These are phyloP conservation scores for Capsicum baccatum DNA, from an alignment of 257 asterid genomes.

Conservation along the genomic window DNA sequence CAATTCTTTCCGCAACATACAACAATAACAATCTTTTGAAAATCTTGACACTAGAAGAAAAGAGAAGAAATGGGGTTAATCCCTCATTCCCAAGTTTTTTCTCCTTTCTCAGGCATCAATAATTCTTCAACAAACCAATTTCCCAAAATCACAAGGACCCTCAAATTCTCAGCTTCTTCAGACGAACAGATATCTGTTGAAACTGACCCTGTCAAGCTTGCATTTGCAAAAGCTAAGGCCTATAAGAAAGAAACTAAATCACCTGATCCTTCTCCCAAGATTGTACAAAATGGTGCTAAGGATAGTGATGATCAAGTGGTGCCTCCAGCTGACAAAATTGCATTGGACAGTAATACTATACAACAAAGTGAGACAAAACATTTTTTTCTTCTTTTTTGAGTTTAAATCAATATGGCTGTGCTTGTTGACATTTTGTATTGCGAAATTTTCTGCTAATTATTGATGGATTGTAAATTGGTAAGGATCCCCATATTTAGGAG, in stretches of 20 bases:
- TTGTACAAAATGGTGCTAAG: conserved; percentile 18
- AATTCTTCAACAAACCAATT: conserved; percentile 36
- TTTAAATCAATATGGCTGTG: background rate
- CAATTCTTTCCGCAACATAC: too few relatives aligned
- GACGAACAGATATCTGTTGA: background rate
- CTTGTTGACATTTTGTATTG: conserved; percentile 3
- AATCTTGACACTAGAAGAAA: too few relatives aligned
- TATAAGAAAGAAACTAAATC: conserved; percentile 45
- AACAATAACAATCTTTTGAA: too few relatives aligned
- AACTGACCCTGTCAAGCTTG: conserved; percentile 64
- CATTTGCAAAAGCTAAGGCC: conserved; percentile 69
- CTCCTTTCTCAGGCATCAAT: conserved; percentile 46
- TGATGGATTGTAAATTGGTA: background rate
- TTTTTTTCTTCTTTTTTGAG: background rate
- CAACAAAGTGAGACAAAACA: conserved; percentile 1
- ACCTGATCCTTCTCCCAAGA: conserved; percentile 42
- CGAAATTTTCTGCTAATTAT: background rate
- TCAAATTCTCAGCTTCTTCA: conserved; percentile 48
- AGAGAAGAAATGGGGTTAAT: conserved; percentile 55
- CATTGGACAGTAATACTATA: conserved; percentile 36
- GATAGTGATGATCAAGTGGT: background rate
- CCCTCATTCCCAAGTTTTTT: conserved; percentile 50
- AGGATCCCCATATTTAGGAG: too few relatives aligned
- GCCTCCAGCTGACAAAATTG: conserved; percentile 34
- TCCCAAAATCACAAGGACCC: conserved; percentile 41